A percentile compares a stretch with the other conserved stretches of the same genome.
Evolutionary conservation across 106 monocot species (phyloP).

Genomic region (Phalaenopsis aphrodite): DNA sequence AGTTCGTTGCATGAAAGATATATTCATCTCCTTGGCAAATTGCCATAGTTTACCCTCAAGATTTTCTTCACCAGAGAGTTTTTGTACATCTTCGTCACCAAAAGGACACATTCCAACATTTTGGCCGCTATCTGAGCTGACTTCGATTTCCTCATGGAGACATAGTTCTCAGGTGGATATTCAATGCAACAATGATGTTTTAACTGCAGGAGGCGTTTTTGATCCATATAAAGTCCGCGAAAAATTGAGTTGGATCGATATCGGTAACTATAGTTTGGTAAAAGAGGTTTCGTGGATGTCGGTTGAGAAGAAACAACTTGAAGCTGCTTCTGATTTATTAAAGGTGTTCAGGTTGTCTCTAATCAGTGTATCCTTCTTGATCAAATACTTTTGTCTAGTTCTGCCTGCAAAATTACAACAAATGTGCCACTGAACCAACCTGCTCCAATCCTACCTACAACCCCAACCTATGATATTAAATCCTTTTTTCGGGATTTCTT

Average conservation of each 20-base stretch:
- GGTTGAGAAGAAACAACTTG: slow-evolving; percentile 76
- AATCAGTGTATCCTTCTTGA: background rate
- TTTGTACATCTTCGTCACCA: slow-evolving; percentile 33
- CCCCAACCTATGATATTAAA: background rate
- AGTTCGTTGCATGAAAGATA: slow-evolving; percentile 82
- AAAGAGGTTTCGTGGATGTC: slow-evolving; percentile 97
- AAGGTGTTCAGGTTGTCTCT: slow-evolving; percentile 58
- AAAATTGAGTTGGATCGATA: slow-evolving; percentile 72
- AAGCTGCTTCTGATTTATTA: slow-evolving; percentile 72
- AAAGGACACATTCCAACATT: slow-evolving; percentile 45
- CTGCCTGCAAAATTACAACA: background rate
- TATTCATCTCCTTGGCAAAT: slow-evolving; percentile 70
- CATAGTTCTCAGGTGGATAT: slow-evolving; percentile 62
- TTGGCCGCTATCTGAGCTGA: slow-evolving; percentile 54
- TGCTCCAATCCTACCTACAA: background rate
- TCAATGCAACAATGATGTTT: slow-evolving; percentile 26
- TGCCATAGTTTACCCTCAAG: slow-evolving; percentile 23
- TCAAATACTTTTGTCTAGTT: background rate
- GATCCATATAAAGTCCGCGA: slow-evolving; percentile 69
- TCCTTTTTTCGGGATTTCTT: background rate
- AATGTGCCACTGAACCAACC: background rate
- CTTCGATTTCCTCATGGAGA: slow-evolving; percentile 34
- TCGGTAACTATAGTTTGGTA: slow-evolving; percentile 67
- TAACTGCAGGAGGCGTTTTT: slow-evolving; percentile 42
- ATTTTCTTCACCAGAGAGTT: slow-evolving; percentile 21